Evolutionary conservation across 225 moss, liverwort and hornwort genomes (phyloP).

Genomic region (Straminergon stramineum): DNA sequence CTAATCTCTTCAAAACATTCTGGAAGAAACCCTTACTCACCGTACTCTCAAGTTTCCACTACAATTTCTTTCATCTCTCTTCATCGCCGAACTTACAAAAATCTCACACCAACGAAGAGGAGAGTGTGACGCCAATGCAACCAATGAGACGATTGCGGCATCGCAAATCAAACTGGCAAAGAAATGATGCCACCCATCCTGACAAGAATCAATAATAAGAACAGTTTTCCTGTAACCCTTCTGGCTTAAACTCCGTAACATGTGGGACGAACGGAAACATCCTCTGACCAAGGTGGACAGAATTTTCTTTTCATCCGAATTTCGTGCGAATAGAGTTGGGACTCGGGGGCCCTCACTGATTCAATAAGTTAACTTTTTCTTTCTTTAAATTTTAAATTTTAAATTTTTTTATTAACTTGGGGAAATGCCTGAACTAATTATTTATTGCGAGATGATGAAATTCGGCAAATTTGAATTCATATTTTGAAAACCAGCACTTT

Average conservation of each 20-base stretch:
- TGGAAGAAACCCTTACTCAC: neutral
- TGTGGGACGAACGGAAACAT: neutral
- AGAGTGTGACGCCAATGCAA: neutral
- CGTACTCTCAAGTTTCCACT: neutral
- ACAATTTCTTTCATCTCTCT: neutral
- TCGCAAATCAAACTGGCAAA: neutral
- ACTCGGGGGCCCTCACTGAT: neutral
- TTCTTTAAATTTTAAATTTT: too few species aligned
- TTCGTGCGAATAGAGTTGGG: neutral
- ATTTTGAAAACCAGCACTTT: neutral
- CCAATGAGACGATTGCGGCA: neutral
- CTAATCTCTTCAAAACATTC: neutral
- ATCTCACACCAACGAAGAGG: neutral
- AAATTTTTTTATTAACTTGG: neutral
- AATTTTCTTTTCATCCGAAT: neutral
- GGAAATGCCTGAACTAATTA: neutral
- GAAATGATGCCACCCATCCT: neutral
- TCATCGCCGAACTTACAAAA: neutral
- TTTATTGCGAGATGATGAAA: neutral
- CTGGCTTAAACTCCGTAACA: neutral
- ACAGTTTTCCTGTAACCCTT: neutral
- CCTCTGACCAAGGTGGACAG: neutral
- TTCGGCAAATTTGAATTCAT: neutral
- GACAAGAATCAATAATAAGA: neutral
- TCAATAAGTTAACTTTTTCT: neutral